A percentile compares a stretch with the other conserved stretches of the same genome.
These are phyloP conservation scores for Neonectria sp. DNA, from an alignment of 2,329 filamentous ascomycete genomes.

Conservation along the genomic window DNA sequence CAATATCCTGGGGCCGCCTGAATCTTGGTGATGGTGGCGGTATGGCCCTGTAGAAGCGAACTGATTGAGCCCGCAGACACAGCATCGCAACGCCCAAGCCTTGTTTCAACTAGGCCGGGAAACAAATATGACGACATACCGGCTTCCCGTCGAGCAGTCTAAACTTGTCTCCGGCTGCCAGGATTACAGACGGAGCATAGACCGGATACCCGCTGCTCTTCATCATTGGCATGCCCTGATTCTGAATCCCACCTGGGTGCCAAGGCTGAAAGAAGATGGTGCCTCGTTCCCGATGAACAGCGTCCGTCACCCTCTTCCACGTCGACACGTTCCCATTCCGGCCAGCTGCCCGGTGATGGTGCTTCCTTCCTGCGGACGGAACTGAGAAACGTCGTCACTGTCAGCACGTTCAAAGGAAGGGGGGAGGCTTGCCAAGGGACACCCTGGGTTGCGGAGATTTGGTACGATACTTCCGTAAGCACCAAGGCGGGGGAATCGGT, in stretches of 20 bases:
- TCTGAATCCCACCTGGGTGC: constrained; percentile 28
- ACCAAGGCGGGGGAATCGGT: too few relatives aligned
- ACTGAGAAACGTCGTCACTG: too few relatives aligned
- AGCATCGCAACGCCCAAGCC: too few relatives aligned
- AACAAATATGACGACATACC: neutral
- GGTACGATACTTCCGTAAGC: too few relatives aligned
- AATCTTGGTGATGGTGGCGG: constrained; percentile 10
- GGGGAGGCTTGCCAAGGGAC: too few relatives aligned
- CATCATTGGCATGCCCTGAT: constrained; percentile 22
- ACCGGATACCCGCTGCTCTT: neutral
- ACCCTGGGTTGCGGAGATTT: too few relatives aligned
- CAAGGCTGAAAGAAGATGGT: constrained; percentile 31
- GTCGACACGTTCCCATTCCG: too few relatives aligned
- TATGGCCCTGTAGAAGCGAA: constrained; percentile 15
- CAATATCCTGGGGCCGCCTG: neutral
- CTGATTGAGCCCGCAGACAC: too few relatives aligned
- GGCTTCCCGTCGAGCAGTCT: constrained; percentile 13
- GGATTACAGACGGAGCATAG: constrained; percentile 23
- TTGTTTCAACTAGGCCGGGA: too few relatives aligned
- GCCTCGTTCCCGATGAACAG: neutral
- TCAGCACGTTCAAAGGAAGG: too few relatives aligned
- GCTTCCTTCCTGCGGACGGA: too few relatives aligned
- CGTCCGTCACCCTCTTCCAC: neutral
- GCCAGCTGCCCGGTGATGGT: too few relatives aligned
- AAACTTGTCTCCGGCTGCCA: constrained; percentile 17